Conservation (phyloP, 2,329 filamentous ascomycete genomes). For the Clonostachys rosea region DNA sequence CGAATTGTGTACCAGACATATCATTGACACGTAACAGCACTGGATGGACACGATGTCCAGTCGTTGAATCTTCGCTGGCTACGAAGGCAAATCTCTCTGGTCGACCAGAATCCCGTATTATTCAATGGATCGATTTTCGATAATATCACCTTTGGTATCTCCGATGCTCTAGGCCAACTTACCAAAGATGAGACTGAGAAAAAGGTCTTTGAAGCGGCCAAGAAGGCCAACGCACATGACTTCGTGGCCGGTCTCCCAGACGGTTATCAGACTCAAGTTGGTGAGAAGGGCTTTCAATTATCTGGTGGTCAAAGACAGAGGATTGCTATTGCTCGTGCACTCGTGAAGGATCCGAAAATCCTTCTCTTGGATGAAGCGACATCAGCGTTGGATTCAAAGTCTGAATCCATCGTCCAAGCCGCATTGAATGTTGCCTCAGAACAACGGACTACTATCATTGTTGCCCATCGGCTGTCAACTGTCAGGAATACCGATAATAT, state of each 20-base stretch:
- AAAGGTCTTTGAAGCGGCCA: conserved; percentile 34
- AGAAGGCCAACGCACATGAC: conserved; percentile 37
- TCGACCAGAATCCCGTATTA: conserved; percentile 87
- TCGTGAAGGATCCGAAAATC: conserved; percentile 38
- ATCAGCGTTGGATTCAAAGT: conserved; percentile 88
- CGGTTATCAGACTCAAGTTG: conserved; percentile 53
- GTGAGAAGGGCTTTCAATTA: conserved; percentile 54
- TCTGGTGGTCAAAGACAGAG: conserved; percentile 62
- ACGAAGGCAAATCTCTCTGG: conserved; percentile 85
- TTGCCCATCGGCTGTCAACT: conserved; percentile 91
- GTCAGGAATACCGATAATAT: conserved; percentile 95
- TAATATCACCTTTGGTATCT: conserved; percentile 87
- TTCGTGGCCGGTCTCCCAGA: conserved; percentile 37
- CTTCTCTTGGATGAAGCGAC: conserved; percentile 66
- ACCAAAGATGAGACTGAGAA: conserved; percentile 30
- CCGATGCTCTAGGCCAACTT: conserved; percentile 74
- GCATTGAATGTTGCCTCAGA: conserved; percentile 77
- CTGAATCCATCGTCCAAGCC: conserved; percentile 53
- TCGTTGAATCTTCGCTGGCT: conserved; percentile 86
- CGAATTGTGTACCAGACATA: too few relatives aligned
- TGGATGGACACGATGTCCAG: conserved; percentile 80
- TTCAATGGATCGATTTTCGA: conserved; percentile 86
- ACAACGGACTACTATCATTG: conserved; percentile 90
- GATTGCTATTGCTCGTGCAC: conserved; percentile 48
- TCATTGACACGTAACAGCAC: conserved; percentile 6